Base-by-base conservation (phyloP, 306 rosid species). In the Rubus parviflorus region DNA sequence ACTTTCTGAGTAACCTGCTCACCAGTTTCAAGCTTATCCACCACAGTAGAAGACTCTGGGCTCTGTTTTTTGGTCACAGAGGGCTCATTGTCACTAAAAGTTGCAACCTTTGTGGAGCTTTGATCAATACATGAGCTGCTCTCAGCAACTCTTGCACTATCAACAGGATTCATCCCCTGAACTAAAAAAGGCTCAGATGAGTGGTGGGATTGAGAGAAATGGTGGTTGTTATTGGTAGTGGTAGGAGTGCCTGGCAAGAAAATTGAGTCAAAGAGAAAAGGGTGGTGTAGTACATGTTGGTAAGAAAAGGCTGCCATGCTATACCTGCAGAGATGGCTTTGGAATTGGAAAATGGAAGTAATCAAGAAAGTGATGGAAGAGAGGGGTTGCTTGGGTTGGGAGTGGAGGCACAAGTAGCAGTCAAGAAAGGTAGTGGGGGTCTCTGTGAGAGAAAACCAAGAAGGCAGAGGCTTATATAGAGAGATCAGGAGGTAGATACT, bases 291-390 rank as follows among this genome's bases (percentile, higher is more conserved):
- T 40, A 65, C 25, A 25, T 52, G 52, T 40, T 83, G 89, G 81
- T 68, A 76, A 48, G 94, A 78, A 84, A 87, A 90, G 74, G 97
- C 90, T 86, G 91, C 96, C 97, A 92, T 91, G 48, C 13, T 40
- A 38, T 81, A 35, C 72, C 43, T 42, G 71, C 71, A 66, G 25
- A n/a, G 46, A 6, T 43, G 63, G 62, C 73, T 81, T 81, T 79
- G 79, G 60, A 74, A 69, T 65, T 78, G 72, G 54, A 70, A 68
- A 45, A 62, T 35, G 43, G 70, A 75, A 51, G 81, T 52, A 45
- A 61, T 38, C n/a, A 64, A 75, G 91, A 86, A 73, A 82, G 86
- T 82, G 88, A 86, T 53, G 11, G 82, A 72, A 78, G 82, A 75
- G 60, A 66, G 43, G 66, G 4, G 46, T 20, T 3, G 73, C 22